Base-by-base conservation (phyloP, 108 stramenopile species). In the Pseudonitzschia multiseries region DNA sequence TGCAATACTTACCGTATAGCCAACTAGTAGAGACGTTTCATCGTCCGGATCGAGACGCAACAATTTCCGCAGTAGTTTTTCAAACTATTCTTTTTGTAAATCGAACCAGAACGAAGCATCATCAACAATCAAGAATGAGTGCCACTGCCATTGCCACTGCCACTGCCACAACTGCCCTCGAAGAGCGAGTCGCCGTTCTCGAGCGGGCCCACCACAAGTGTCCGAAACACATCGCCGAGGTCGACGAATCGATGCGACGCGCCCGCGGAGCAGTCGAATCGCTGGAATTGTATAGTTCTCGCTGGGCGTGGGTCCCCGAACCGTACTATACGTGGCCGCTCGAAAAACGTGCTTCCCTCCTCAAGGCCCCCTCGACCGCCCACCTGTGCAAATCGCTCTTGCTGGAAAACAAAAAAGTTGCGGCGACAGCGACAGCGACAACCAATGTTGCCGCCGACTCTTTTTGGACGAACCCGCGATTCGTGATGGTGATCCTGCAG, bases 401-500 rank as follows among this genome's bases (percentile, higher is more conserved):
- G 50, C 71, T 95, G 81, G 94, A 95, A 77, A 95, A 93, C 68
- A 87, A 88, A 70, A 87, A 88, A 31, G 80, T 69, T 27, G 44
- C 73, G 18, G 56, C 70, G 21, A 68, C 70, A 43, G 21, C 64
- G 28, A 53, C 62, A 44, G 42, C n/a, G n/a, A n/a, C n/a, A n/a
- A n/a, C n/a, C n/a, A n/a, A n/a, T n/a, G n/a, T n/a, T n/a, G n/a
- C n/a, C n/a, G n/a, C n/a, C n/a, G n/a, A n/a, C n/a, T n/a, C 67
- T 48, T 65, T 57, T 36, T 24, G 42, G 13, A 87, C 82, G 52
- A 88, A 95, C 63, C 89, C 91, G 13, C 63, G 72, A 59, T 91
- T 90, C 51, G 81, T 91, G 26, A 68, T 95, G 33, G 86, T 95
- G 12, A 82, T 95, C 26, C 76, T 95, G 14, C 94, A 91, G 68